These are phyloP conservation scores for Picea glauca DNA, from an alignment of 75 land plant species.

Conservation along the genomic window DNA sequence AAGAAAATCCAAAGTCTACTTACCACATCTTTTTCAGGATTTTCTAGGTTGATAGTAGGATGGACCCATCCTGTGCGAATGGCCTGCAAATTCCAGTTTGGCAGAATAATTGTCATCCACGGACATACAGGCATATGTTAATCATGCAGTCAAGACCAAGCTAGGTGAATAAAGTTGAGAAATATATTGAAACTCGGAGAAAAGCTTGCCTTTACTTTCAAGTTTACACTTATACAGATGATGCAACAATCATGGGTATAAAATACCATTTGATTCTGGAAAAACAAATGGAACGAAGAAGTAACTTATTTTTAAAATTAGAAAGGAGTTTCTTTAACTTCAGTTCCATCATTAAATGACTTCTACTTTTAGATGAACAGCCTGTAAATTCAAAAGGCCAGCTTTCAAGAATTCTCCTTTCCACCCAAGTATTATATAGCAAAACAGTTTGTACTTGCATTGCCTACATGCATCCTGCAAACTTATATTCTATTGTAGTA, in stretches of 20 bases:
- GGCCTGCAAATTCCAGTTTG: conserved; percentile 25
- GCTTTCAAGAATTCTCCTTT: too few relatives aligned
- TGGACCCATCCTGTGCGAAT: conserved; percentile 53
- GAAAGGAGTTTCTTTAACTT: neutral
- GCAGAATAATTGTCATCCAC: neutral
- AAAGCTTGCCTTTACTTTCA: neutral
- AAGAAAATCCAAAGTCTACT: neutral
- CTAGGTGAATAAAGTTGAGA: neutral
- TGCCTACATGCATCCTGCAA: too few relatives aligned
- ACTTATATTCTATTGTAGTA: too few relatives aligned
- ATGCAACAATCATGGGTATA: neutral
- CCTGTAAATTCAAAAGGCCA: too few relatives aligned
- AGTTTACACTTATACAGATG: neutral
- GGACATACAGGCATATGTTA: neutral
- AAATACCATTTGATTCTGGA: neutral
- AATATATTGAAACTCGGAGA: neutral
- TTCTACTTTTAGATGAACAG: too few relatives aligned
- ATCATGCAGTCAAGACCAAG: neutral
- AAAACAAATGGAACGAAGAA: neutral
- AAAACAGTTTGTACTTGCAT: too few relatives aligned
- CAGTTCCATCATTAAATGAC: neutral
- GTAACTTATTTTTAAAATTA: neutral
- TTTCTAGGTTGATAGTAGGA: conserved; percentile 46
- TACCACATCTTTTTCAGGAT: conserved; percentile 45
- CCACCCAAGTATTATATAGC: too few relatives aligned